Conservation (phyloP, 2,329 filamentous ascomycete genomes). For the Sporothrix dimorphospora region DNA sequence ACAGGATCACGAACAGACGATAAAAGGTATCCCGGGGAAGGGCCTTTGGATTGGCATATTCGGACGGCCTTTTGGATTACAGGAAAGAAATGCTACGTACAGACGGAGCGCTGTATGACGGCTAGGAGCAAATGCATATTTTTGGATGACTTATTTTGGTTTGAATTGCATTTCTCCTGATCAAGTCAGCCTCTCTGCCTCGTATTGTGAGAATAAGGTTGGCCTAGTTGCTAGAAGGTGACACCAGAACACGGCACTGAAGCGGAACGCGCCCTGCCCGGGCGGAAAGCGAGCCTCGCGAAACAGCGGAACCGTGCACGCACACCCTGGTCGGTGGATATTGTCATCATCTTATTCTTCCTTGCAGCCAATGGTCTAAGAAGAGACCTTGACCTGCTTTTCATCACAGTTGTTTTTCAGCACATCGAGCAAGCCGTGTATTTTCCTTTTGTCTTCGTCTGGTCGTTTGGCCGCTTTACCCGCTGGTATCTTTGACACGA, state of each 20-base stretch:
- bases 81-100: neutral
- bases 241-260: neutral
- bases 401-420: neutral
- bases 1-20: slow-evolving; percentile 9
- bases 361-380: neutral
- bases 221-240: neutral
- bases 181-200: neutral
- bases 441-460: neutral
- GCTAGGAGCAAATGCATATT: neutral
- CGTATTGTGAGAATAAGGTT: neutral
- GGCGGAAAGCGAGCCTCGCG: neutral
- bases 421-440: no score
- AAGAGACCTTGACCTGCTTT: neutral
- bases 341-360: slow-evolving; percentile 1
- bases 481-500: neutral
- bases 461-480: neutral
- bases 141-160: neutral
- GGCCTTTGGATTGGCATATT: neutral
- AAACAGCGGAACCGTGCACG: slow-evolving; percentile 9
- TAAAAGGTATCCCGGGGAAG: neutral
- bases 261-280: neutral
- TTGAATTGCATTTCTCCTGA: neutral
- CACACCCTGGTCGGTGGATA: neutral
- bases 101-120: neutral
- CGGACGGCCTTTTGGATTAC: neutral